A percentile compares a stretch with the other conserved stretches of the same genome.
These are phyloP conservation scores for Mycena leptocephala DNA, from an alignment of 768 basidiomycete genomes.

Conservation along the genomic window DNA sequence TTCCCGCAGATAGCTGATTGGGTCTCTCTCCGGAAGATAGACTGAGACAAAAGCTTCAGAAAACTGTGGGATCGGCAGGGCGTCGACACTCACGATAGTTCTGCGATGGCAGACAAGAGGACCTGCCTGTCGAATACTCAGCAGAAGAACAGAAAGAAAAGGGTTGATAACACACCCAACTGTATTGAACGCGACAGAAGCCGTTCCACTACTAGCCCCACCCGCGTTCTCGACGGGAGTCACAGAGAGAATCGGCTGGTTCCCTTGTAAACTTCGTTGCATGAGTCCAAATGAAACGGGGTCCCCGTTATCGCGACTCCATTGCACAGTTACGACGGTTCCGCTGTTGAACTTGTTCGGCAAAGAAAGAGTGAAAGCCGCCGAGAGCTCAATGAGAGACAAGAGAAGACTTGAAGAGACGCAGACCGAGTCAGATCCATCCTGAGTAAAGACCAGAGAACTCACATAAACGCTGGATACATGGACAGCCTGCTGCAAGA, in stretches of 20 bases:
- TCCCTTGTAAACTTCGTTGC: conserved; percentile 23
- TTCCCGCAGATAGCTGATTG: conserved; percentile 27
- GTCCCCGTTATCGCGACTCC: conserved; percentile 8
- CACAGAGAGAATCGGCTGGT: conserved; percentile 5
- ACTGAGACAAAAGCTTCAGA: not conserved
- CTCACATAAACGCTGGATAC: not conserved
- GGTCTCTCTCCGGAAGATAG: conserved; percentile 3
- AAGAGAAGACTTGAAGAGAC: not conserved
- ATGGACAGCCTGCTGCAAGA: too few relatives aligned
- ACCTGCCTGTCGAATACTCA: conserved; percentile 4
- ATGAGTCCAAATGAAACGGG: conserved; percentile 26
- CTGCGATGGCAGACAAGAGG: conserved; percentile 4
- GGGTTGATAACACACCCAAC: conserved; percentile 1
- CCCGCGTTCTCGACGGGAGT: conserved; percentile 12
- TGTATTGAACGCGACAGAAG: not conserved
- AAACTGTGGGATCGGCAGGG: not conserved
- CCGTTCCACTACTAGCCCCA: not conserved
- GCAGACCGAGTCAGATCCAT: not conserved
- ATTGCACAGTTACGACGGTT: conserved; percentile 4
- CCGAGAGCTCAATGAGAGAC: not conserved
- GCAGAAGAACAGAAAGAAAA: not conserved
- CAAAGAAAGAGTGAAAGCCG: conserved; percentile 15
- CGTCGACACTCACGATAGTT: conserved; percentile 6
- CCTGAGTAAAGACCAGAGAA: not conserved
- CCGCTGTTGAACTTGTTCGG: conserved; percentile 9